phyloP scores from a whole-genome alignment of 2,329 filamentous ascomycete species.

The Epichloe sibirici region DNA sequence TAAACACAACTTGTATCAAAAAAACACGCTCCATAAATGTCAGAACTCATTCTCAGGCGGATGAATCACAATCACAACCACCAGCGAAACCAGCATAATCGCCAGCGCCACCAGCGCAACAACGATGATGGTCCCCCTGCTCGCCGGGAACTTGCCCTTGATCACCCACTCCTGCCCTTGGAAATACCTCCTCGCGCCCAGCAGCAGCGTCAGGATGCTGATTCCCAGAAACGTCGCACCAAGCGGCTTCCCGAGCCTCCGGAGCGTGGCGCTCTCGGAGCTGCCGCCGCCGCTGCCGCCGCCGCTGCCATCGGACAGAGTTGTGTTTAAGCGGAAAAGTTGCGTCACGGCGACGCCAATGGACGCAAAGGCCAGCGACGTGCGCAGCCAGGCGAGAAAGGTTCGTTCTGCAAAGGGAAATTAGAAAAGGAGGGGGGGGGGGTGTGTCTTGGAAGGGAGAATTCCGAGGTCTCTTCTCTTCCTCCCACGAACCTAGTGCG shows the following conservation, averaged over 20 bases:
- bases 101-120: conserved; percentile 53
- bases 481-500: conserved; percentile 48
- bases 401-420: conserved; percentile 50
- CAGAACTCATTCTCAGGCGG: conserved; percentile 15
- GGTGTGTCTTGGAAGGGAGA: too few species aligned
- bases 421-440: not conserved
- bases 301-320: conserved; percentile 27
- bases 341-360: conserved; percentile 79
- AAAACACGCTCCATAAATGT: not conserved
- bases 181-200: conserved; percentile 71
- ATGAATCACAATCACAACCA: conserved; percentile 47
- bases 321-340: conserved; percentile 70
- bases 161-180: conserved; percentile 71
- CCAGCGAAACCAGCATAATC: conserved; percentile 47
- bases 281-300: conserved; percentile 16
- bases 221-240: conserved; percentile 68
- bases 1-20: too few species aligned
- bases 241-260: conserved; percentile 58
- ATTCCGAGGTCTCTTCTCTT: too few species aligned
- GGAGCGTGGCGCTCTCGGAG: conserved; percentile 32
- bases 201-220: conserved; percentile 59
- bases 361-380: conserved; percentile 67
- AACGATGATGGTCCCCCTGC: conserved; percentile 60
- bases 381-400: conserved; percentile 76
- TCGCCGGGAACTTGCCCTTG: conserved; percentile 67